phyloP scores from a whole-genome alignment of 176 grass and related monocot genomes.

The Olyra latifolia region DNA sequence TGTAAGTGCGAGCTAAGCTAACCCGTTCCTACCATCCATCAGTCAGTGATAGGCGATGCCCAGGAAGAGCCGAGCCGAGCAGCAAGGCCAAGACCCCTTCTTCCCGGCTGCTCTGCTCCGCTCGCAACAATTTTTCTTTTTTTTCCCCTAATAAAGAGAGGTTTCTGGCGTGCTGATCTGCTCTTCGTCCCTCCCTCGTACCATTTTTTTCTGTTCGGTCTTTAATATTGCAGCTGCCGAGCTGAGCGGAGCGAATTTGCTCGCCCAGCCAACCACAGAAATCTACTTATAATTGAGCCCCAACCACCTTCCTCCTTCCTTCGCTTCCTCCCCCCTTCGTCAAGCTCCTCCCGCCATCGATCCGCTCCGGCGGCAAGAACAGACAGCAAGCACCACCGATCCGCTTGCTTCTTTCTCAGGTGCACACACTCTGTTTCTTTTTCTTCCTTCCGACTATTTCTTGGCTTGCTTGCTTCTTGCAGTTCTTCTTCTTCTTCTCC shows the following conservation, averaged over 20 bases:
- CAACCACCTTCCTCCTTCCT: not conserved
- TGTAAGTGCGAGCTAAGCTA: no score
- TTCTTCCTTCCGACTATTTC: not conserved
- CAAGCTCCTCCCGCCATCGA: not conserved
- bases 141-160: not conserved
- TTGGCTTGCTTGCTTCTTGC: not conserved
- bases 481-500: not conserved
- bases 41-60: no score
- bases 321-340: not conserved
- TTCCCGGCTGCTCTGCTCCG: not conserved
- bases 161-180: not conserved
- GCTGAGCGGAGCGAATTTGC: not conserved
- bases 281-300: slow-evolving; percentile 9
- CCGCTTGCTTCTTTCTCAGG: not conserved
- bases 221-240: slow-evolving; percentile 5
- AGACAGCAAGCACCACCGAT: not conserved
- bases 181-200: not conserved
- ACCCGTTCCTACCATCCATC: no score
- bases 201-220: not conserved
- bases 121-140: not conserved
- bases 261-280: not conserved
- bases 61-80: no score
- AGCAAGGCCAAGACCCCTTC: not conserved
- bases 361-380: not conserved
- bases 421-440: not conserved